Conservation (phyloP, 164 flowering plant species). For the Umbilicus rupestris region DNA sequence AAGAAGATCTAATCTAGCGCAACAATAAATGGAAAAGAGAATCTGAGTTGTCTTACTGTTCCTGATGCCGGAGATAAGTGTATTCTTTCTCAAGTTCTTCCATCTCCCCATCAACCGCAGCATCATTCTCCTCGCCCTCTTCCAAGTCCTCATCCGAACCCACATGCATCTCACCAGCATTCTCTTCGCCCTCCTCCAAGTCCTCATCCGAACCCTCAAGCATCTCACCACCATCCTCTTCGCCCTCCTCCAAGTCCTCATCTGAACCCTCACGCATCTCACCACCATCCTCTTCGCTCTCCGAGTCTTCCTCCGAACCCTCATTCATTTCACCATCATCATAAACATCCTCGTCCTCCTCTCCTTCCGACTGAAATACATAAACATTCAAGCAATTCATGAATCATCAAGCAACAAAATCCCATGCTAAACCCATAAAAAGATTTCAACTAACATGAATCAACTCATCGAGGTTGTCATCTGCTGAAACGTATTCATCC, state of each 20-base stretch:
- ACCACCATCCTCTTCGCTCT: slow-evolving; percentile 1
- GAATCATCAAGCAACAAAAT: background rate
- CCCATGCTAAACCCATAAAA: background rate
- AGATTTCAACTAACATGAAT: background rate
- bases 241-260: background rate
- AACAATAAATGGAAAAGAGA: background rate
- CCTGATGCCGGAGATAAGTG: slow-evolving; percentile 38
- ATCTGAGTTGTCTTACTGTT: slow-evolving; percentile 41
- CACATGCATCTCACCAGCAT: slow-evolving; percentile 14
- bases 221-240: slow-evolving; percentile 11
- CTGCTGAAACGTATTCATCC: background rate
- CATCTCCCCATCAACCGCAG: slow-evolving; percentile 50
- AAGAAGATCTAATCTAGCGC: background rate
- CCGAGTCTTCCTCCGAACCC: slow-evolving; percentile 4
- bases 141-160: slow-evolving; percentile 18
- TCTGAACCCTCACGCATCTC: slow-evolving; percentile 16
- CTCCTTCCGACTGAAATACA: background rate
- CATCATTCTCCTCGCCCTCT: slow-evolving; percentile 12
- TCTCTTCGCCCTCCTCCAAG: background rate
- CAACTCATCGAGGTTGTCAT: background rate
- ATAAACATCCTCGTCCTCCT: no score
- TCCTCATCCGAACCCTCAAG: slow-evolving; percentile 12
- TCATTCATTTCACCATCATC: slow-evolving; percentile 3
- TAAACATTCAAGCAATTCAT: background rate
- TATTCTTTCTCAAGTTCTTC: slow-evolving; percentile 77